These are phyloP conservation scores for Angophora floribunda DNA, from an alignment of 345 rosid genomes.

Conservation along the genomic window DNA sequence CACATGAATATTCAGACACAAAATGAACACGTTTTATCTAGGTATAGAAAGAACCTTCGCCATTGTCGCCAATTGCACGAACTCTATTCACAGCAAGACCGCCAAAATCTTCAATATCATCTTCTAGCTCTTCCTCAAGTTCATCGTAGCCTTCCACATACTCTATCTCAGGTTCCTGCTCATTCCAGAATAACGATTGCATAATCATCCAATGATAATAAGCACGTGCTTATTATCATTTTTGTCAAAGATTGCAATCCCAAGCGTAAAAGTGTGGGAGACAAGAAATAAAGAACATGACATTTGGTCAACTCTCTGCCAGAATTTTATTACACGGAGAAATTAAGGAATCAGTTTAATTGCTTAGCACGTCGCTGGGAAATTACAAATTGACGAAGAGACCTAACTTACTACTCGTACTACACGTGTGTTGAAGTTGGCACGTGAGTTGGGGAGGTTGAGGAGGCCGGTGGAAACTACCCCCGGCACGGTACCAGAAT, in stretches of 20 bases:
- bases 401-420: too few relatives aligned
- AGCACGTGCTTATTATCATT: too few relatives aligned
- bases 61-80: constrained; percentile 20
- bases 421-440: not conserved
- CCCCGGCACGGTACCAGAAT: not conserved
- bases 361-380: too few relatives aligned
- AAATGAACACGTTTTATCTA: not conserved
- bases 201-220: not conserved
- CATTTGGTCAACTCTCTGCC: too few relatives aligned
- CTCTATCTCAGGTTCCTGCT: constrained; percentile 61
- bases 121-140: constrained; percentile 81
- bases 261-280: too few relatives aligned
- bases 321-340: too few relatives aligned
- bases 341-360: too few relatives aligned
- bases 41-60: constrained; percentile 7
- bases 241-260: too few relatives aligned
- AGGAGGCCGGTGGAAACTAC: not conserved
- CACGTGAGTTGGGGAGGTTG: not conserved
- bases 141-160: constrained; percentile 75
- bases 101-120: constrained; percentile 82
- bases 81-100: constrained; percentile 19
- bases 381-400: too few relatives aligned
- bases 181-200: not conserved
- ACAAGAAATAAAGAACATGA: too few relatives aligned
- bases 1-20: not conserved